Evolutionary conservation across 176 grass and related monocot species (phyloP), one percentile per base, ranked within the genome.

Genomic region (Eleusine indica): DNA sequence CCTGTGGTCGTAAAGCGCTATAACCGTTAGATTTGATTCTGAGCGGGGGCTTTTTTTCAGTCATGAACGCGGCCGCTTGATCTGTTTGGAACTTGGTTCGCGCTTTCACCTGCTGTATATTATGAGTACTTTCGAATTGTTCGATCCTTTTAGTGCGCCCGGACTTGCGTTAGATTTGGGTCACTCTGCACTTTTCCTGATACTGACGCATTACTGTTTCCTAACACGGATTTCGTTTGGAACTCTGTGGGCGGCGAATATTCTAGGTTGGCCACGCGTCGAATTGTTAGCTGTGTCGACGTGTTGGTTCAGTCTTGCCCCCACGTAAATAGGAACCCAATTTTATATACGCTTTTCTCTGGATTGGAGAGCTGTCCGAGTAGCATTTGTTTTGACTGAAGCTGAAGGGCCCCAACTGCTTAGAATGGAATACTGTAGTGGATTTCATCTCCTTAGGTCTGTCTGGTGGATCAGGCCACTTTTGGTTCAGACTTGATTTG

Each of bases 91-190:
- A 87, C 81, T 48, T 58, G 39, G 39, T 82, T 86, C 29, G 10
- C 4, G 18, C 38, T 66, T 76, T 80, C 73, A 48, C 46, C 28
- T 63, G 51, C 52, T 49, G 49, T 70, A 38, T 70, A 25, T 4
- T 2, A 5, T 53, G 35, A 11, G 21, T 70, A 70, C 66, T 78
- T 77, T 82, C 15, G 25, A 82, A 56, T 67, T 60, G 10, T 86
- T 86, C 28, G 0, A 21, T 32, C 25, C 57, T 58, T 82, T 73
- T 78, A 60, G 78, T 15, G 67, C 21, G 39, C 18, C 15, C 19
- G 21, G 17, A 73, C 66, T 67, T 51, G 66, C 66, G 66, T 74
- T 86, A 61, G 79, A 86, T 90, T 90, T 86, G 79, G 67, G 51
- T 12, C 6, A 53, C 57, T 29, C 6, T 61, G 18, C 58, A 9